Percentiles rank a stretch among this genome's conserved stretches.
Conservation (phyloP, 768 basidiomycete genomes). For the Tephrocybe sp. region DNA sequence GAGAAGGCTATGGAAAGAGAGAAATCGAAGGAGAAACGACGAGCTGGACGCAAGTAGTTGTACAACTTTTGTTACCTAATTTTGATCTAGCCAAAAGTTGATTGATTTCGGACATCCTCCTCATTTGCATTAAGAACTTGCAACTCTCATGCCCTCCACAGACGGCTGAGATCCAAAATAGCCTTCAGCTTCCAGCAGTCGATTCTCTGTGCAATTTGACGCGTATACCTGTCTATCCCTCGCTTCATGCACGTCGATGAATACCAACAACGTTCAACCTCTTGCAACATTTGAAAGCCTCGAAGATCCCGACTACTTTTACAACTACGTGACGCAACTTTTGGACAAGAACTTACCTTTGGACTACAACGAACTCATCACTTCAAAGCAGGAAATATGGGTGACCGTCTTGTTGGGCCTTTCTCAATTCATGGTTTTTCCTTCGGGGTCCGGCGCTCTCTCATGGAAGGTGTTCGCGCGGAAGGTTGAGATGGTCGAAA, state of each 20-base stretch:
- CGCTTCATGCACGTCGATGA: slow-evolving; percentile 15
- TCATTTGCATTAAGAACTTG: no score
- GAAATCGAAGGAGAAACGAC: slow-evolving; percentile 72
- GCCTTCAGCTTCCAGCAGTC: not conserved
- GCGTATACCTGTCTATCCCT: not conserved
- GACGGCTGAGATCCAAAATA: not conserved
- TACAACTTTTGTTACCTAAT: slow-evolving; percentile 8
- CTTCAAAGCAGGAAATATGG: slow-evolving; percentile 45
- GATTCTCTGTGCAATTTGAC: not conserved
- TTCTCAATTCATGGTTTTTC: slow-evolving; percentile 59
- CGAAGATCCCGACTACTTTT: slow-evolving; percentile 18
- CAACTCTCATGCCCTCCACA: not conserved
- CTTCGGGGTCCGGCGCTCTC: slow-evolving; percentile 43
- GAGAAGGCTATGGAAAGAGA: slow-evolving; percentile 90
- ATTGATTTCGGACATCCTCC: not conserved
- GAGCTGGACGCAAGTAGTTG: slow-evolving; percentile 70
- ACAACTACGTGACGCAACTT: slow-evolving; percentile 18
- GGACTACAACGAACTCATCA: slow-evolving; percentile 16
- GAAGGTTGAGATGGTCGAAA: slow-evolving; percentile 53
- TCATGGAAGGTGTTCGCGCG: slow-evolving; percentile 58
- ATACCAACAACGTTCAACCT: slow-evolving; percentile 12
- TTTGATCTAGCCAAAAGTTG: not conserved
- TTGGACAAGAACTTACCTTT: slow-evolving; percentile 16
- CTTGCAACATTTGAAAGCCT: slow-evolving; percentile 14
- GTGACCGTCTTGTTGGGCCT: slow-evolving; percentile 49